These are phyloP conservation scores for Chlamydomonas eustigma DNA, from an alignment of 139 green algal species.

Conservation along the genomic window DNA sequence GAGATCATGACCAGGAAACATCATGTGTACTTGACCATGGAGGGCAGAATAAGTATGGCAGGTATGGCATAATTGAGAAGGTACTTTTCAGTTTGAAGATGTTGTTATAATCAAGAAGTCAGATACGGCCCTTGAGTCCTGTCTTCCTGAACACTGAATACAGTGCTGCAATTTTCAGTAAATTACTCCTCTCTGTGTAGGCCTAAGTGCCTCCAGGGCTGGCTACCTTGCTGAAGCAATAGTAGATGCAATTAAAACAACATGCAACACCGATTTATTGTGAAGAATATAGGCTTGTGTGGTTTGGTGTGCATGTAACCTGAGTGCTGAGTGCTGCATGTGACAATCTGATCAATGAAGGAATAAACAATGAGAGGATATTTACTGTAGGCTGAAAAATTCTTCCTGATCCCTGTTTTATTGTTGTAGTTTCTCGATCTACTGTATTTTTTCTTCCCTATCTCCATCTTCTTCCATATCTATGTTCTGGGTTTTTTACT, in stretches of 20 bases:
- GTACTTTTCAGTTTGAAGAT: neutral
- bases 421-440: too few species aligned
- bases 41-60: conserved; percentile 41
- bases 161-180: neutral
- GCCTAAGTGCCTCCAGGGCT: conserved; percentile 12
- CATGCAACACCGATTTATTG: too few species aligned
- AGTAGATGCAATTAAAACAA: conserved; percentile 24
- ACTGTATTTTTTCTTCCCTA: too few species aligned
- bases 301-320: too few species aligned
- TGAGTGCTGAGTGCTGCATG: too few species aligned
- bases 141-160: neutral
- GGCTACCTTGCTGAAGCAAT: conserved; percentile 34
- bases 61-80: conserved; percentile 4
- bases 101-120: neutral
- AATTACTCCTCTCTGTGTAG: neutral
- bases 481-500: too few species aligned
- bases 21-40: conserved; percentile 46
- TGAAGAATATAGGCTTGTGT: too few species aligned
- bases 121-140: neutral
- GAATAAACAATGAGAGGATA: too few species aligned
- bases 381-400: too few species aligned
- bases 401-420: too few species aligned
- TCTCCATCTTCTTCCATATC: too few species aligned
- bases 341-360: too few species aligned
- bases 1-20: conserved; percentile 40